Conservation (phyloP, 2,329 filamentous ascomycete genomes). For the Aspergillus carbonarius region DNA sequence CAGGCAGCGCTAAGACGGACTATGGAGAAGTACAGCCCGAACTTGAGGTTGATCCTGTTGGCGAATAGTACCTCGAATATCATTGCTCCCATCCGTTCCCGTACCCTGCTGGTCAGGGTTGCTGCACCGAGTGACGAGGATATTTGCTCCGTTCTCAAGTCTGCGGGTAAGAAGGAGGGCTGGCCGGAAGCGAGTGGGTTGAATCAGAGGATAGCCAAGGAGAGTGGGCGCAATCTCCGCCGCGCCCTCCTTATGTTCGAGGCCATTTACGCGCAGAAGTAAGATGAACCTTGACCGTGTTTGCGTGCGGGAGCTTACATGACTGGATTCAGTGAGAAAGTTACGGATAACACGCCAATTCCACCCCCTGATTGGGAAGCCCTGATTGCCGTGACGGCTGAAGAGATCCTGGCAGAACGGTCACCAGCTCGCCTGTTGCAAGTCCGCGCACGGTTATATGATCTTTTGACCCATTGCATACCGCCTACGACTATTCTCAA, state of each 20-base stretch:
- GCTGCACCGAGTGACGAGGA: conserved; percentile 83
- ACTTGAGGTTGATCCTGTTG: conserved; percentile 83
- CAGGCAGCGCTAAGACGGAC: conserved; percentile 92
- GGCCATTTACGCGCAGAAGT: conserved; percentile 96
- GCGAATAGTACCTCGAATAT: conserved; percentile 98
- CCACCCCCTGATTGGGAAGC: conserved; percentile 97
- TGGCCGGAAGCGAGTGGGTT: conserved; percentile 75
- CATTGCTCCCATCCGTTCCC: conserved; percentile 93
- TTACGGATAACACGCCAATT: conserved; percentile 82
- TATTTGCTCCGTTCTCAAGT: conserved; percentile 72
- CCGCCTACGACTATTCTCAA: conserved; percentile 92
- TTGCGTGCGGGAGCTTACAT: not conserved
- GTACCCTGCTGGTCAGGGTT: conserved; percentile 88
- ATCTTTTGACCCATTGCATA: conserved; percentile 95
- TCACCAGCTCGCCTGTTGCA: conserved; percentile 85
- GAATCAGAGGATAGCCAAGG: conserved; percentile 80
- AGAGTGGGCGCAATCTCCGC: conserved; percentile 87
- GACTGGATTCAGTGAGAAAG: conserved; percentile 67
- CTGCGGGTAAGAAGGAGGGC: conserved; percentile 73
- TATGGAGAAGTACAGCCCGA: conserved; percentile 99
- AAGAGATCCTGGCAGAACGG: conserved; percentile 89
- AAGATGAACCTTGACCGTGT: conserved; percentile 35
- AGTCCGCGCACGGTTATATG: conserved; percentile 92
- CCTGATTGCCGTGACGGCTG: conserved; percentile 82
- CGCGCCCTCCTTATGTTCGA: conserved; percentile 95